phyloP scores from a whole-genome alignment of 1,284 basidiomycete species.

The Ustilago shanxiensis region DNA sequence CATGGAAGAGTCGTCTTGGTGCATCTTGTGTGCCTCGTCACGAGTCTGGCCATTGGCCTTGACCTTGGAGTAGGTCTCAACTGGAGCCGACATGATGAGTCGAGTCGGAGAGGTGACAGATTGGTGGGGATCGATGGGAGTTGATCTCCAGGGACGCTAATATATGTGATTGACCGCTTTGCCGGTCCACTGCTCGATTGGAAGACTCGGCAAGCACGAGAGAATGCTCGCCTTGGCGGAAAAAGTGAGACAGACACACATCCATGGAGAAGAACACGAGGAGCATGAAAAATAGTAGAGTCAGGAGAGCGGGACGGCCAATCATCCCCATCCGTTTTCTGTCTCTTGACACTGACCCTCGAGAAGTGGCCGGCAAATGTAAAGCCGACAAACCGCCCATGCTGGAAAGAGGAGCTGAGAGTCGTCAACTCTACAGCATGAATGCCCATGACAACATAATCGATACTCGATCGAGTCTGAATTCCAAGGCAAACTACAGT shows the following conservation, averaged over 20 bases:
- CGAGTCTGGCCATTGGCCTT: conserved; percentile 17
- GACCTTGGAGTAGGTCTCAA: conserved; percentile 8
- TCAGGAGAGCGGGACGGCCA: conserved; percentile 13
- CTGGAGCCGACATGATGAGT: conserved; percentile 1
- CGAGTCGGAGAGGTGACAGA: background rate
- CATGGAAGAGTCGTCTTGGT: conserved; percentile 35
- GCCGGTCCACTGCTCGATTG: background rate
- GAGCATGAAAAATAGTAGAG: background rate
- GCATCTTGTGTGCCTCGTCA: conserved; percentile 27
- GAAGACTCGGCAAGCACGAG: background rate
- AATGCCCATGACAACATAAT: background rate
- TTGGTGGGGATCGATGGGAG: background rate
- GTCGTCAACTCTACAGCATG: background rate
- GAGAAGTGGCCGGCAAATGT: background rate
- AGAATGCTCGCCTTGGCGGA: background rate
- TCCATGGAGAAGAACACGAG: background rate
- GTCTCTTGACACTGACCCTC: background rate
- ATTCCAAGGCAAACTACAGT: no score
- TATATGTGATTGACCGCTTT: conserved; percentile 1
- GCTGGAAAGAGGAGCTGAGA: background rate
- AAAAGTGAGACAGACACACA: conserved; percentile 8
- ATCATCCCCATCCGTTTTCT: no score
- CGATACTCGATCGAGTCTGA: background rate
- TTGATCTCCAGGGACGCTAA: background rate
- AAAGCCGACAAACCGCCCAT: background rate